Base-by-base conservation (phyloP, 306 rosid species). In the Castanospermum australe region DNA sequence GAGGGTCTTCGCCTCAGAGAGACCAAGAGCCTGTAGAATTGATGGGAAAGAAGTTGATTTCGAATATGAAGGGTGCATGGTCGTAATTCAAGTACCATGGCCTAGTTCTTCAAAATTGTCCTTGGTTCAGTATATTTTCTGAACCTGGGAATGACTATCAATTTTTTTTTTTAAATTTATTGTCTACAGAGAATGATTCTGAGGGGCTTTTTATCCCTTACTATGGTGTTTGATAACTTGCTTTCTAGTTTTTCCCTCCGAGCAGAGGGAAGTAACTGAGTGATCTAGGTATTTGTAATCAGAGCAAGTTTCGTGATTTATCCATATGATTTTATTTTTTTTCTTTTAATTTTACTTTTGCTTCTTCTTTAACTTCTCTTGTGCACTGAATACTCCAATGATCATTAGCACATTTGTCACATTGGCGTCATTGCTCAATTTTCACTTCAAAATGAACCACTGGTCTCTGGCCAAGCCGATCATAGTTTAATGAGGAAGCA, bases 1-100 rank as follows among this genome's bases (percentile, higher is more conserved):
- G 93, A 92, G 89, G 55, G 93, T 85, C 7, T 95, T 83, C 76
- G 87, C 98, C 0, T 88, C 98, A 4, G 79, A 88, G 73, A 90
- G 79, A 60, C 99, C 99, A 32, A 63, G 15, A 6, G 76, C 61
- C 51, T 90, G 97, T 45, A 84, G 60, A 69, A 80, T 95, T 69
- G 90, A 85, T 50, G 98, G 86, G 9, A 41, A 71, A 32, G 88
- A 79, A 9, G 91, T 81, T 30, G 86, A 75, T 14, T 93, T 93
- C 76, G 84, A 84, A 14, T 92, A 90, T 17, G 84, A 84, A 35
- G 90, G 78, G 1, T 33, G 25, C 39, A 90, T 92, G 96, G 96
- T 92, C 44, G 68, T 77, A 2, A 75, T 87, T 70, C 90, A 85
- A 50, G 97, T 95, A 1, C 94, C 99, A 48, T 95, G 97, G 98